Conservation (phyloP, 192 early-diverging fungal genomes). For the Coemansia sp. region DNA sequence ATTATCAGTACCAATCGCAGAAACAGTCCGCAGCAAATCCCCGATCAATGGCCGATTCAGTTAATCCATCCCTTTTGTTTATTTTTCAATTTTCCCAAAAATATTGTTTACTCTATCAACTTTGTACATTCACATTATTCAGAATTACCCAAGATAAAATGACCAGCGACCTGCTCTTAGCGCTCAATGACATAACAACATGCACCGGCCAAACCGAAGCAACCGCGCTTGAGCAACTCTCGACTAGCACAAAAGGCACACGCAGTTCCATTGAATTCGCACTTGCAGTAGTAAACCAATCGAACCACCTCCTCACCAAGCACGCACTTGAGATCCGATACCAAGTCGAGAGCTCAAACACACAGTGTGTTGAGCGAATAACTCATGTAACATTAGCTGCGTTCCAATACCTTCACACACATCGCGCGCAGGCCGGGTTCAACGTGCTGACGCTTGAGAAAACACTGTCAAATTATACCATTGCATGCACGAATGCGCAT, state of each 20-base stretch:
- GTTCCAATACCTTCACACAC: conserved; percentile 22
- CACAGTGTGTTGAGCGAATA: conserved; percentile 22
- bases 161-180: conserved; percentile 11
- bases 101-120: no score
- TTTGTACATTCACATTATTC: no score
- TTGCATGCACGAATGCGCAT: conserved; percentile 43
- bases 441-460: conserved; percentile 40
- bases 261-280: conserved; percentile 44
- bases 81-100: no score
- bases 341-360: not conserved
- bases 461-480: conserved; percentile 41
- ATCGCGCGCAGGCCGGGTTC: conserved; percentile 37
- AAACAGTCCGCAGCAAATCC: no score
- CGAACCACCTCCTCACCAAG: conserved; percentile 42
- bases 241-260: not conserved
- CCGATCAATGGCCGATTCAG: no score
- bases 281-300: conserved; percentile 35
- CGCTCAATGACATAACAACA: conserved; percentile 22
- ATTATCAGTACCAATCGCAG: no score
- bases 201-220: conserved; percentile 30
- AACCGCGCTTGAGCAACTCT: conserved; percentile 23
- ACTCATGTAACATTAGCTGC: conserved; percentile 22
- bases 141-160: conserved; percentile 5
- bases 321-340: conserved; percentile 17
- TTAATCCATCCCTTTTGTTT: no score